phyloP scores from a whole-genome alignment of 2,329 filamentous ascomycete genomes.

The Xylaria sp. region DNA sequence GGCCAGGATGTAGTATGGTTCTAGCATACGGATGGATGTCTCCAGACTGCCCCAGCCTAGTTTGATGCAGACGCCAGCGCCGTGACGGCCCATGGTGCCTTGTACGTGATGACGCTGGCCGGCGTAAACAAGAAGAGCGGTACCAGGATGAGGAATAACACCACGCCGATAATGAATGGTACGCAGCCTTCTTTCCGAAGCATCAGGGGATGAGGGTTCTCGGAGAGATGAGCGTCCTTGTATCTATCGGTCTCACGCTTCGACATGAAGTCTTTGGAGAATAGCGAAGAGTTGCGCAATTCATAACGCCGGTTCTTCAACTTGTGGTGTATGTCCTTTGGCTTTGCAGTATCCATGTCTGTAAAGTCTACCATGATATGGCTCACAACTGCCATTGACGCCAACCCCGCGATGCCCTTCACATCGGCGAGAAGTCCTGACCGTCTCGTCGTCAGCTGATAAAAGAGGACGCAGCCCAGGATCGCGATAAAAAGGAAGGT shows the following conservation, averaged over 20 bases:
- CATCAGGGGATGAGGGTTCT: slow-evolving; percentile 73
- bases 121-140: slow-evolving; percentile 67
- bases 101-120: slow-evolving; percentile 61
- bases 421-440: slow-evolving; percentile 72
- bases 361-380: slow-evolving; percentile 78
- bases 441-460: slow-evolving; percentile 64
- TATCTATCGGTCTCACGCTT: slow-evolving; percentile 53
- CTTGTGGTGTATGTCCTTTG: slow-evolving; percentile 69
- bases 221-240: slow-evolving; percentile 55
- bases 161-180: slow-evolving; percentile 63
- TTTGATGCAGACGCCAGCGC: slow-evolving; percentile 70
- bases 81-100: slow-evolving; percentile 69
- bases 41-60: slow-evolving; percentile 72
- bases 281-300: slow-evolving; percentile 72
- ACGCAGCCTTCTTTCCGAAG: slow-evolving; percentile 64
- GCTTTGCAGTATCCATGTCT: slow-evolving; percentile 70
- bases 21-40: slow-evolving; percentile 72
- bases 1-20: slow-evolving; percentile 75
- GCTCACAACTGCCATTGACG: slow-evolving; percentile 75
- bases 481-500: slow-evolving; percentile 63
- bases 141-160: slow-evolving; percentile 62
- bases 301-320: slow-evolving; percentile 72
- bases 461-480: slow-evolving; percentile 63
- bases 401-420: slow-evolving; percentile 74
- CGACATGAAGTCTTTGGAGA: slow-evolving; percentile 63